Evolutionary conservation across 2,329 filamentous ascomycete species (phyloP), one percentile per base, ranked within the genome.

Genomic region (Helotiales sp.): DNA sequence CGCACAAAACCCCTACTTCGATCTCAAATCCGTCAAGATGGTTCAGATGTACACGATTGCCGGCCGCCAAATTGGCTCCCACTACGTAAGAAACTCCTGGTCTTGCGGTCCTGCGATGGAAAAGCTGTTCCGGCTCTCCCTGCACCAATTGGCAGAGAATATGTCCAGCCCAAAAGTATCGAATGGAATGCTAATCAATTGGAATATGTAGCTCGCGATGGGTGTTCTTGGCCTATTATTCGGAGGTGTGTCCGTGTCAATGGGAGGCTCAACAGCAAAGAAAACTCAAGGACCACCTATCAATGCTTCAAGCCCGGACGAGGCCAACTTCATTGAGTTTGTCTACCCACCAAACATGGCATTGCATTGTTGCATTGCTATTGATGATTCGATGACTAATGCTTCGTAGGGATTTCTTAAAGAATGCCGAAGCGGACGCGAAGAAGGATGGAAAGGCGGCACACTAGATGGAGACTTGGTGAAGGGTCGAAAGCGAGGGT

Each of bases 281-380:
- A 65, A 68, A 62, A 66, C 66, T 55, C 62, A 69, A 54, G 62
- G 58, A 60, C 70, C 70, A 62, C 69, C 70, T 15, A 68, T 72
- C 59, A 71, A 72, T 56, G 70, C 70, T n/a, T 50, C 58, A 54
- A 71, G 69, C 54, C 64, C 68, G 19, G 70, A 71, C 33, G 69
- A 72, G 67, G 70, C 71, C 65, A 70, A 58, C 52, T 72, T 71
- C 59, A 71, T 72, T 58, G 70, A 71, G 70, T 72, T 69, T 52
- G 69, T 68, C 34, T 24, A 15, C 3, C 34, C 10, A 15, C 25
- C 34, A 29, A 12, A 48, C 24, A 19, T 34, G 36, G 17, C 2
- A 31, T 27, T 17, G 13, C 4, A 29, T 12, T 24, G 13, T 31
- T 6, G 13, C n/a, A 17, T 30, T 27, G 27, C 36, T 38, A 42